These are phyloP conservation scores for Calycina herbarum DNA, from an alignment of 2,329 filamentous ascomycete species.

Conservation along the genomic window DNA sequence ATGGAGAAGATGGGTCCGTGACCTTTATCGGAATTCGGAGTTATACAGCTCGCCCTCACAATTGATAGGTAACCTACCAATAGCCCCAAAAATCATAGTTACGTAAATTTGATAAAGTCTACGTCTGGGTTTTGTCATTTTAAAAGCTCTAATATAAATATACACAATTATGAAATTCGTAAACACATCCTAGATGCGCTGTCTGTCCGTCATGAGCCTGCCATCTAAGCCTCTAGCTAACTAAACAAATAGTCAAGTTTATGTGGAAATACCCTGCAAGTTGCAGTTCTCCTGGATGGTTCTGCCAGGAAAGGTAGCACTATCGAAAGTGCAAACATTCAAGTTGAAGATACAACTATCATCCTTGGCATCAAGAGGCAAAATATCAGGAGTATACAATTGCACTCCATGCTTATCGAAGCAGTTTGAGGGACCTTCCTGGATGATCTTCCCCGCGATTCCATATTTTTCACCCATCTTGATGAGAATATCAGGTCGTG, in stretches of 20 bases:
- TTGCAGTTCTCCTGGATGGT: no score
- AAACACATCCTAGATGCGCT: not conserved
- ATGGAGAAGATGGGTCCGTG: not conserved
- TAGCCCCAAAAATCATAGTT: not conserved
- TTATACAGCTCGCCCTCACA: not conserved
- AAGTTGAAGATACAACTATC: conserved; percentile 13
- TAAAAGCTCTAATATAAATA: not conserved
- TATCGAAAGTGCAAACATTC: conserved; percentile 4
- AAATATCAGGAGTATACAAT: conserved; percentile 6
- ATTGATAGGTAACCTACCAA: not conserved
- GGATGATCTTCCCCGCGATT: not conserved
- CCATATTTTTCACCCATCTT: not conserved
- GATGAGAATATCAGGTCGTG: not conserved
- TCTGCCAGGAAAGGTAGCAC: not conserved
- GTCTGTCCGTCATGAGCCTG: not conserved
- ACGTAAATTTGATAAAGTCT: not conserved
- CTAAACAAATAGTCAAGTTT: no score
- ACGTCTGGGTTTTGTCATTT: no score
- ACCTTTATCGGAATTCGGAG: not conserved
- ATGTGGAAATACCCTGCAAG: no score
- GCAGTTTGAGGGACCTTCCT: not conserved
- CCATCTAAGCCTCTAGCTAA: no score
- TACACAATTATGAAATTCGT: not conserved
- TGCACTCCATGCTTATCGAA: conserved; percentile 1
- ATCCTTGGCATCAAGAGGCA: conserved; percentile 6